These are phyloP conservation scores for Parmales sp. DNA, from an alignment of 108 stramenopile genomes.

Conservation along the genomic window DNA sequence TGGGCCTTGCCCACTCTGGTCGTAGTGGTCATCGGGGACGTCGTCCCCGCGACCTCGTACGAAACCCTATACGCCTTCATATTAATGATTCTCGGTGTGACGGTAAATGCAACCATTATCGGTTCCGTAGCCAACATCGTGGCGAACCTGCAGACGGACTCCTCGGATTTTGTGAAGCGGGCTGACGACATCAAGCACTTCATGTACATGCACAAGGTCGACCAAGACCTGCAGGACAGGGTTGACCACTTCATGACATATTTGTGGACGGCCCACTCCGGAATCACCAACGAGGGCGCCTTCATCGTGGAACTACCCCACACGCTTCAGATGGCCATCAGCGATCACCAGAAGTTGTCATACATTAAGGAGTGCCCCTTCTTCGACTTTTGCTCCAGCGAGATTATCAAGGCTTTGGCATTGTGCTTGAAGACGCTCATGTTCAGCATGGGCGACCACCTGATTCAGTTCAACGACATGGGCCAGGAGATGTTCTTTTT, in stretches of 20 bases:
- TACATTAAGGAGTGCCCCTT: slow-evolving; percentile 34
- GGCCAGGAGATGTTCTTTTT: slow-evolving; percentile 52
- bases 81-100: slow-evolving; percentile 38
- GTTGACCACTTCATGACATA: slow-evolving; percentile 36
- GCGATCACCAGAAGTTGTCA: slow-evolving; percentile 13
- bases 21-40: slow-evolving; percentile 47
- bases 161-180: slow-evolving; percentile 22
- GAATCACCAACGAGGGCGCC: slow-evolving; percentile 22
- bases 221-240: slow-evolving; percentile 21
- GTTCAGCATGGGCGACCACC: slow-evolving; percentile 31
- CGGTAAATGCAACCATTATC: slow-evolving; percentile 44
- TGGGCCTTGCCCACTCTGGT: slow-evolving; percentile 54
- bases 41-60: slow-evolving; percentile 27
- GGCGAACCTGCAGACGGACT: slow-evolving; percentile 34
- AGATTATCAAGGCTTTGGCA: slow-evolving; percentile 33
- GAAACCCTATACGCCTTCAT: slow-evolving; percentile 45
- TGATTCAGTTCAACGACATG: slow-evolving; percentile 40
- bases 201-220: slow-evolving; percentile 29
- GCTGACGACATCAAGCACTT: slow-evolving; percentile 37
- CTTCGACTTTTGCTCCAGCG: slow-evolving; percentile 39
- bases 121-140: slow-evolving; percentile 47
- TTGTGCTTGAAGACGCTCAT: slow-evolving; percentile 23
- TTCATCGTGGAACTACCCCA: slow-evolving; percentile 31
- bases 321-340: slow-evolving; percentile 27
- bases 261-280: slow-evolving; percentile 31